Evolutionary conservation across 257 asterid species (phyloP), one percentile per base, ranked within the genome.

Genomic region (Nicotiana undulata): DNA sequence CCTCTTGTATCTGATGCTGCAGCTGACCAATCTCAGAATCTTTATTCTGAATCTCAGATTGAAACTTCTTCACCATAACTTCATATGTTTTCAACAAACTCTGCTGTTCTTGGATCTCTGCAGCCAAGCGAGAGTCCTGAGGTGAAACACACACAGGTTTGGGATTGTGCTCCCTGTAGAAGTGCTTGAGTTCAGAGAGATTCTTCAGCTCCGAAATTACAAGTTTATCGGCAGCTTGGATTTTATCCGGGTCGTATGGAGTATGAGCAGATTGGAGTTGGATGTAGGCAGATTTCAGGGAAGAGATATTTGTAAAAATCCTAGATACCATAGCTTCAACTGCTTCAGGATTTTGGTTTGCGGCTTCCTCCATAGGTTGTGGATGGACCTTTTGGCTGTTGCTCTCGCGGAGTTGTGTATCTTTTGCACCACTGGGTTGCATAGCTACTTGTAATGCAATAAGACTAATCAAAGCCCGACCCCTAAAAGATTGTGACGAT

Each of bases 101-200:
- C 91, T 96, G 99, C 88, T 96, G 99, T 60, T 96, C 99, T 83
- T 92, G 98, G 80, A 96, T 93, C 89, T 96, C 99, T 60, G 98
- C 98, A 83, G 98, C 98, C 80, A 96, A 90, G 56, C 98, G 97
- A 3, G 99, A 96, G 82, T 96, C 98, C 83, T 94, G 98, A 31
- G 98, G 99, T 79, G 99, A 92, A 79, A 82, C 90, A 77, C 97
- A 96, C 6, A 92, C 88, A 44, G 99, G 98, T 82, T 91, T 96
- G 59, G 99, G 99, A 85, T 96, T 92, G 86, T 92, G 91, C 88
- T 96, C 99, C 85, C 99, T 86, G 82, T 96, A 96, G 80, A 90
- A 91, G 83, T 96, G 99, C 89, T 96, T 96, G 81, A 94, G 98
- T 82, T 96, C 99, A 58, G 99, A 96, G 8, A 96, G 91, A 79